Evolutionary conservation across 208 protist species (phyloP).

Genomic region (Leishmania tarentolae): DNA sequence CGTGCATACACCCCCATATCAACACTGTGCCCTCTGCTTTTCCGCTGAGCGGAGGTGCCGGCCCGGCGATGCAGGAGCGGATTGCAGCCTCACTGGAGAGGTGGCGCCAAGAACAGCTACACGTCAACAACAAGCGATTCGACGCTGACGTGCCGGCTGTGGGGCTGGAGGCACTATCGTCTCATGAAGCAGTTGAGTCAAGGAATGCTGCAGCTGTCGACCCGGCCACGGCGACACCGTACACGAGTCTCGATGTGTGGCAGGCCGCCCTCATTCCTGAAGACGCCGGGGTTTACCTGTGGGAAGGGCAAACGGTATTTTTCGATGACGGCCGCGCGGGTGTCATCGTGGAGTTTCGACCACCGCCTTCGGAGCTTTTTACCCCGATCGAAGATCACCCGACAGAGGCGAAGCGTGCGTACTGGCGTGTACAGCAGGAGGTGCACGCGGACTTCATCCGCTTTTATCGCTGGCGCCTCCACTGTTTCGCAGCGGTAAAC

Average conservation of each 20-base stretch:
- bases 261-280: conserved; percentile 31
- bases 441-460: conserved; percentile 25
- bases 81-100: conserved; percentile 14
- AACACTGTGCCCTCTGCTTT: background rate
- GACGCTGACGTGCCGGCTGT: conserved; percentile 3
- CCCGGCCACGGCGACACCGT: background rate
- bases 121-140: conserved; percentile 5
- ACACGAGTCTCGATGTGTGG: conserved; percentile 43
- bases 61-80: background rate
- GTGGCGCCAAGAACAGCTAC: conserved; percentile 23
- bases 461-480: conserved; percentile 16
- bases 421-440: conserved; percentile 19
- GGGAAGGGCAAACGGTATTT: conserved; percentile 33
- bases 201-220: background rate
- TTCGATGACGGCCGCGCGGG: conserved; percentile 32
- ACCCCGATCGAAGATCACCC: conserved; percentile 15
- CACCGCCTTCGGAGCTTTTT: conserved; percentile 25
- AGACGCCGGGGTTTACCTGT: conserved; percentile 30
- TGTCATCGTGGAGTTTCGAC: conserved; percentile 42
- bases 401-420: conserved; percentile 10
- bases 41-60: background rate
- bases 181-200: background rate
- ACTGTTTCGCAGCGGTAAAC: background rate
- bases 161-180: background rate
- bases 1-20: conserved; percentile 2